These are phyloP conservation scores for Pilatotrama ljubarskyi DNA, from an alignment of 768 basidiomycete genomes.

Conservation along the genomic window DNA sequence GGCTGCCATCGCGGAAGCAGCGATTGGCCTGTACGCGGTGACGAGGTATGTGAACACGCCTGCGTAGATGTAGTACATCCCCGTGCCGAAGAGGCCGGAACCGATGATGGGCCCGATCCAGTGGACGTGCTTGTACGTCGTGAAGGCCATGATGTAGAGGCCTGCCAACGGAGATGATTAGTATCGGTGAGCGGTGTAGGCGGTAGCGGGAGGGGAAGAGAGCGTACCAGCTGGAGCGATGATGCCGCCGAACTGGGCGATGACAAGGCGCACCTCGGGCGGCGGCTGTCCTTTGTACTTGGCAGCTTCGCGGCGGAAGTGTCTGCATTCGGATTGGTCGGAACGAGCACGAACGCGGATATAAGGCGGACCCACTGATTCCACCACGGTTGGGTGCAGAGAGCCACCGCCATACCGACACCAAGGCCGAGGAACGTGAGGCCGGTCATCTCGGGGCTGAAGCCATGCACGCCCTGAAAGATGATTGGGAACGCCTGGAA, in stretches of 20 bases:
- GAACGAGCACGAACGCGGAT: too few species aligned
- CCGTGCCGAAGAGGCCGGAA: constrained; percentile 51
- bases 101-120: constrained; percentile 50
- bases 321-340: background rate
- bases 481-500: constrained; percentile 62
- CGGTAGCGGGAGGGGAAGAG: constrained; percentile 13
- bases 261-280: constrained; percentile 63
- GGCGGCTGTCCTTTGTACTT: constrained; percentile 51
- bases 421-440: constrained; percentile 55
- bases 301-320: constrained; percentile 38
- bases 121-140: constrained; percentile 46
- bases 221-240: constrained; percentile 45
- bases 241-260: constrained; percentile 71
- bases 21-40: constrained; percentile 49
- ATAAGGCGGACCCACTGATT: constrained; percentile 31
- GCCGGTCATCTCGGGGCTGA: constrained; percentile 51
- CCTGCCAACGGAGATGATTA: constrained; percentile 33
- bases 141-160: constrained; percentile 58
- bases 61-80: constrained; percentile 64
- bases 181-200: constrained; percentile 7
- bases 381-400: constrained; percentile 47
- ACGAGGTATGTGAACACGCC: constrained; percentile 64
- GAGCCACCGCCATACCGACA: constrained; percentile 41
- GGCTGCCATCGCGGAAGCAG: constrained; percentile 65
- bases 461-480: constrained; percentile 49